Conservation (phyloP, 2,329 filamentous ascomycete genomes). For the Lojkania enalia region DNA sequence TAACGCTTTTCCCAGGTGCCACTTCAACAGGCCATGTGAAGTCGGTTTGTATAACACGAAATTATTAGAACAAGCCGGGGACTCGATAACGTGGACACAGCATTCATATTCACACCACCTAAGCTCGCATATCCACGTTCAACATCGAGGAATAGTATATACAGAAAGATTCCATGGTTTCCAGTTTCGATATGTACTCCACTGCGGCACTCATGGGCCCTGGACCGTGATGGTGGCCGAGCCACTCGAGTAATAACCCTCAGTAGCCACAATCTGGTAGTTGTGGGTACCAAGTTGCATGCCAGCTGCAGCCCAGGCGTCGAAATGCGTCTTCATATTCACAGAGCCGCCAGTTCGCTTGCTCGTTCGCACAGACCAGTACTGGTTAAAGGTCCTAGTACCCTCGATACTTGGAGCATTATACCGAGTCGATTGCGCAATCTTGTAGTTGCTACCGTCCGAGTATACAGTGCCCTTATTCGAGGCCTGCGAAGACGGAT, state of each 20-base stretch:
- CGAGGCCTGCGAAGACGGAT: conserved; percentile 51
- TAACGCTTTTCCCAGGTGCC: too few species aligned
- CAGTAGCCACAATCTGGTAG: conserved; percentile 55
- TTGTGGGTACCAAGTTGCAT: conserved; percentile 37
- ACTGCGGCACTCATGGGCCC: too few species aligned
- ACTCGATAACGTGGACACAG: too few species aligned
- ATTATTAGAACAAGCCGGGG: too few species aligned
- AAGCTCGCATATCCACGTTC: too few species aligned
- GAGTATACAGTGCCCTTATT: conserved; percentile 37
- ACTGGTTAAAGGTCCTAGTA: conserved; percentile 57
- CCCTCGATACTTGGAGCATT: conserved; percentile 56
- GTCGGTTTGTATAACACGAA: too few species aligned
- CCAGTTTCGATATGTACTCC: too few species aligned
- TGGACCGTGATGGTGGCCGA: conserved; percentile 54
- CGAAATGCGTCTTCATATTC: conserved; percentile 40
- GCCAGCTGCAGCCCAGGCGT: conserved; percentile 39
- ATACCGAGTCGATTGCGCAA: conserved; percentile 32
- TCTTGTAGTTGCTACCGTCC: conserved; percentile 39
- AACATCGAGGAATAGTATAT: too few species aligned
- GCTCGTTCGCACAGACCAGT: conserved; percentile 48
- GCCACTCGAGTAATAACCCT: conserved; percentile 58
- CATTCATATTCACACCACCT: too few species aligned
- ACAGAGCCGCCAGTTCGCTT: conserved; percentile 38
- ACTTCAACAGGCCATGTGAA: too few species aligned
- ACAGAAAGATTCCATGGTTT: too few species aligned